A percentile compares a stretch with the other conserved stretches of the same genome.
Conservation (phyloP, 2,329 filamentous ascomycete species). For the Penicillium vulpinum region DNA sequence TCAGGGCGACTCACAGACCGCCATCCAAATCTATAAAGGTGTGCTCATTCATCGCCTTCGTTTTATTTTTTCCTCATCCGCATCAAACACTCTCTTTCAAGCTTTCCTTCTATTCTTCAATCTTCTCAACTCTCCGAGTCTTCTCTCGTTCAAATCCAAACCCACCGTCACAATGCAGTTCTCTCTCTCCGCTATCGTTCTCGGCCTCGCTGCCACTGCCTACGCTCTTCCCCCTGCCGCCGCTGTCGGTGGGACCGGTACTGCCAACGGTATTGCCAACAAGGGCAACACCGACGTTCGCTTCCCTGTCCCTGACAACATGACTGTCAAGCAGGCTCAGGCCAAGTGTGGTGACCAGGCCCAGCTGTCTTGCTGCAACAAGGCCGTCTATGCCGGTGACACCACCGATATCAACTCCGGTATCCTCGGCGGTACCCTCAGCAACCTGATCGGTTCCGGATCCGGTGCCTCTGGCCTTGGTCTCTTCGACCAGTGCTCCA, state of each 20-base stretch:
- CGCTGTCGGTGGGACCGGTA: conserved; percentile 22
- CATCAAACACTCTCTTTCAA: conserved; percentile 33
- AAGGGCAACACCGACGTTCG: conserved; percentile 36
- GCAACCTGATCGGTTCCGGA: conserved; percentile 36
- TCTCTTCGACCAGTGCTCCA: conserved; percentile 46
- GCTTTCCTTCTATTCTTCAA: conserved; percentile 23
- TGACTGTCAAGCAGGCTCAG: conserved; percentile 41
- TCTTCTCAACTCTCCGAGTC: conserved; percentile 16
- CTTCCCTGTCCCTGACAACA: conserved; percentile 34
- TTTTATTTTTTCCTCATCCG: conserved; percentile 29
- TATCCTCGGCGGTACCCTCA: conserved; percentile 36
- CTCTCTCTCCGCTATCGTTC: conserved; percentile 34
- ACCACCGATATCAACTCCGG: conserved; percentile 34
- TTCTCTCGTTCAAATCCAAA: conserved; percentile 33
- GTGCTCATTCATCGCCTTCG: conserved; percentile 17
- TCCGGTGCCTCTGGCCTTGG: conserved; percentile 37
- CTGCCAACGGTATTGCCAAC: conserved; percentile 30
- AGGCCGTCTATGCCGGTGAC: conserved; percentile 39
- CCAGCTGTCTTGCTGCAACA: conserved; percentile 44
- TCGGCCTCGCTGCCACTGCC: conserved; percentile 37
- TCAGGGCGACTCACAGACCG: conserved; percentile 21
- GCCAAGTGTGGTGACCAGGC: conserved; percentile 42
- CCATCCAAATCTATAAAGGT: conserved; percentile 37
- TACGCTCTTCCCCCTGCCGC: conserved; percentile 31
- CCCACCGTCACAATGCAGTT: conserved; percentile 42